Conservation (phyloP, 495 filamentous ascomycete genomes). For the Penicillium odoratum region DNA sequence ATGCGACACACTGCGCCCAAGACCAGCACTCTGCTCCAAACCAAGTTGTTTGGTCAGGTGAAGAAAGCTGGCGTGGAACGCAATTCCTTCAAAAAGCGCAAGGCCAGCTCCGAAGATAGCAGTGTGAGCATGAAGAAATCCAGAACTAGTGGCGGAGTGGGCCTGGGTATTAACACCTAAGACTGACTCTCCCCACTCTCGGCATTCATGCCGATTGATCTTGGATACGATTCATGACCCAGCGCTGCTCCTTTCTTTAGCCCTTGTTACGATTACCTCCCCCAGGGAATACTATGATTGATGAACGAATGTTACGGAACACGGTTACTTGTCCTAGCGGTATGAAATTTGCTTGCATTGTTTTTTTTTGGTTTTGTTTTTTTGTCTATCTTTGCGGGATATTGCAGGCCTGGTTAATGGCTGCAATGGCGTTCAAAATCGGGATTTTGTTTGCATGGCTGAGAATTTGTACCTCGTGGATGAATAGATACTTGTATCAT, state of each 20-base stretch:
- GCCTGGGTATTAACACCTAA: conserved; percentile 62
- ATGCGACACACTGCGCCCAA: conserved; percentile 33
- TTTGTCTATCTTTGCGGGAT: neutral
- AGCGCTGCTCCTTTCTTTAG: conserved; percentile 19
- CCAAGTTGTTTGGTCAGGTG: conserved; percentile 67
- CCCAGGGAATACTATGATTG: conserved; percentile 29
- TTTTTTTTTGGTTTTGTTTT: neutral
- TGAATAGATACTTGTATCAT: neutral
- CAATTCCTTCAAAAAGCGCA: conserved; percentile 53
- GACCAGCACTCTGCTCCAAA: conserved; percentile 53
- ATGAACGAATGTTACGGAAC: conserved; percentile 27
- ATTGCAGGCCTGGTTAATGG: neutral
- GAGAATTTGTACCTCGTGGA: neutral
- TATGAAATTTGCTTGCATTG: conserved; percentile 5
- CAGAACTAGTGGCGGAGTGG: conserved; percentile 54
- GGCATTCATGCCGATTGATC: neutral
- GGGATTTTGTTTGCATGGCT: neutral
- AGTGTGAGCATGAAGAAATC: conserved; percentile 59
- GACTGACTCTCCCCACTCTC: conserved; percentile 27
- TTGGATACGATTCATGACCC: conserved; percentile 30
- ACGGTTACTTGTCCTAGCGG: conserved; percentile 10
- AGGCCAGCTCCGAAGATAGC: conserved; percentile 48
- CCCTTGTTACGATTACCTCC: conserved; percentile 25
- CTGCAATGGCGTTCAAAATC: conserved; percentile 14
- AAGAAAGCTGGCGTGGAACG: conserved; percentile 55